A percentile compares a stretch with the other conserved stretches of the same genome.
Conservation (phyloP, 177 flowering plant genomes). For the Vitis hybrid region DNA sequence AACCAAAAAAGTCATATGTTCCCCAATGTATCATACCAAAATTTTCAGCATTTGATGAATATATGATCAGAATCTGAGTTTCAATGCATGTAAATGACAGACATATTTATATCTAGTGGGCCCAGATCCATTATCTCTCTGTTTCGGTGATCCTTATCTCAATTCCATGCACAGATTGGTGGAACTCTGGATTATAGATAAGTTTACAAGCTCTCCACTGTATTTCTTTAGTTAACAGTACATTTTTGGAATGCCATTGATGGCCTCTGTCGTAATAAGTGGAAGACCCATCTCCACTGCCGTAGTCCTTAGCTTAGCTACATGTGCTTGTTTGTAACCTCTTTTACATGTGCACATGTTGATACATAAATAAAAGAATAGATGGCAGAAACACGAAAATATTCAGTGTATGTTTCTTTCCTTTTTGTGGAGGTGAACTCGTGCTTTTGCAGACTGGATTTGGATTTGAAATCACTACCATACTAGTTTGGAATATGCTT, state of each 20-base stretch:
- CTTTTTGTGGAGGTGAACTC: too few relatives aligned
- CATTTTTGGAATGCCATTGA: background rate
- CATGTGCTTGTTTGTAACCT: too few relatives aligned
- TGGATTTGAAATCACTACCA: too few relatives aligned
- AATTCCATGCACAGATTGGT: background rate
- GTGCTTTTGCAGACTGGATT: too few relatives aligned
- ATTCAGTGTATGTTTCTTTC: too few relatives aligned
- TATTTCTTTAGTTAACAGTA: background rate
- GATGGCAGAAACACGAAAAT: too few relatives aligned
- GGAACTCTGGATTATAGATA: background rate
- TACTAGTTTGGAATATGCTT: too few relatives aligned
- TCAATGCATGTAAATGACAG: conserved; percentile 15
- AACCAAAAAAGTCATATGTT: conserved; percentile 3
- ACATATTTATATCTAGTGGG: conserved; percentile 8
- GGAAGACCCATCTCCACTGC: too few relatives aligned
- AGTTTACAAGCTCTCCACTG: background rate
- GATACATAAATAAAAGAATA: too few relatives aligned
- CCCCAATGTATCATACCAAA: conserved; percentile 23
- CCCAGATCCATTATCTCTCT: conserved; percentile 5
- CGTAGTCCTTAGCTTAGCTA: too few relatives aligned
- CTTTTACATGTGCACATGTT: too few relatives aligned
- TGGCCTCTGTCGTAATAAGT: background rate
- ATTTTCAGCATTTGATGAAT: conserved; percentile 16
- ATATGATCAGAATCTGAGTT: background rate
- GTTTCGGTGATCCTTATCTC: background rate